Evolutionary conservation across 2,329 filamentous ascomycete species (phyloP).

Genomic region (Graphilbum ipis-grandicollis): DNA sequence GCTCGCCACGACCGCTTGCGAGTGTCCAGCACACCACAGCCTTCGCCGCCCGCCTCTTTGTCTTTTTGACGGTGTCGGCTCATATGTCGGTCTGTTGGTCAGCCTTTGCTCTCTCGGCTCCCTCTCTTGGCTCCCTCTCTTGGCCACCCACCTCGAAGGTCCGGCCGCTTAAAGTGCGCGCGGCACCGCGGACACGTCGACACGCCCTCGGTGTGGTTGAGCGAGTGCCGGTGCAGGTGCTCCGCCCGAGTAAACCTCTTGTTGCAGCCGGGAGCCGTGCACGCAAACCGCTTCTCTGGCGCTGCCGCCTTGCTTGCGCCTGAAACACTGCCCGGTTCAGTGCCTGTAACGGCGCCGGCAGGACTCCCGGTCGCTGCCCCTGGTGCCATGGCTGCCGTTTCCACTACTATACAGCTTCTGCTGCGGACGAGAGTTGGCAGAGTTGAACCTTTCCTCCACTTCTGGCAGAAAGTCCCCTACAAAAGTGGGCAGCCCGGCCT

Average conservation of each 20-base stretch:
- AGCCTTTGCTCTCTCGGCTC: background rate
- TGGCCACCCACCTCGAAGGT: slow-evolving; percentile 3
- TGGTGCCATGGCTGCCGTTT: too few species aligned
- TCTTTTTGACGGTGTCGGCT: slow-evolving; percentile 6
- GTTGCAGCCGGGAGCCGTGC: slow-evolving; percentile 40
- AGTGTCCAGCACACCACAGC: slow-evolving; percentile 7
- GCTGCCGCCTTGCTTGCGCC: background rate
- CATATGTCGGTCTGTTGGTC: slow-evolving; percentile 5
- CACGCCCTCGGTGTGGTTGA: slow-evolving; percentile 35
- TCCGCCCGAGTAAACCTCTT: slow-evolving; percentile 70
- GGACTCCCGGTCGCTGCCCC: too few species aligned
- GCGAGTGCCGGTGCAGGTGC: slow-evolving; percentile 64
- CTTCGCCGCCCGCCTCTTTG: slow-evolving; percentile 7
- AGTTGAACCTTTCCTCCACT: too few species aligned
- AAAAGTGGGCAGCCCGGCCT: too few species aligned
- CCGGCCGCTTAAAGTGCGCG: slow-evolving; percentile 8
- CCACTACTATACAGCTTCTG: too few species aligned
- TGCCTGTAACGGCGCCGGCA: too few species aligned
- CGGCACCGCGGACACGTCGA: slow-evolving; percentile 6
- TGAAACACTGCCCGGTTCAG: background rate
- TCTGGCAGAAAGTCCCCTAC: too few species aligned
- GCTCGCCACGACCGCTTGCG: slow-evolving; percentile 8
- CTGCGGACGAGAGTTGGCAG: too few species aligned
- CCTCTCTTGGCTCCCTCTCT: background rate
- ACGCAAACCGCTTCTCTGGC: slow-evolving; percentile 6